Conservation (phyloP, 768 basidiomycete genomes). For the Filobasidium wieringae region DNA sequence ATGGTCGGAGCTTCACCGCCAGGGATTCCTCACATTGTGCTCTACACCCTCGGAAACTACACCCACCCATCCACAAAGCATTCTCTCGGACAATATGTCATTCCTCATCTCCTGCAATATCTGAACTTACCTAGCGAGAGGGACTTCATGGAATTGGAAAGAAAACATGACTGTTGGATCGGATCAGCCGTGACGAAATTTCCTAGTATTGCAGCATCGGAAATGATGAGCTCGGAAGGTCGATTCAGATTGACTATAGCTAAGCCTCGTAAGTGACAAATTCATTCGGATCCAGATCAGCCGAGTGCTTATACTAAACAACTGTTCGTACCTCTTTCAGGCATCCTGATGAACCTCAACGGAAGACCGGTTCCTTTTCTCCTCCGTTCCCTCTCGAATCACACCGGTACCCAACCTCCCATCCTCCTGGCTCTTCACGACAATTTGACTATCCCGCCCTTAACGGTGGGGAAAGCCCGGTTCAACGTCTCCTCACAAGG, state of each 20-base stretch:
- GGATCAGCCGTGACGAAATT: too few species aligned
- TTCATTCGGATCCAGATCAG: not conserved
- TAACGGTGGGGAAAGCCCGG: constrained; percentile 1
- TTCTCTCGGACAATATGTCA: constrained; percentile 12
- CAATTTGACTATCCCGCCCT: constrained; percentile 3
- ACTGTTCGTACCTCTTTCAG: not conserved
- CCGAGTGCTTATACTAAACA: not conserved
- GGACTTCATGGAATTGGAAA: not conserved
- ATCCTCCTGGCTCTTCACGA: constrained; percentile 15
- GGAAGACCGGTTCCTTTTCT: constrained; percentile 13
- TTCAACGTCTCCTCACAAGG: constrained; percentile 7
- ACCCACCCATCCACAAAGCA: constrained; percentile 12
- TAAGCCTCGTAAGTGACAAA: constrained; percentile 13
- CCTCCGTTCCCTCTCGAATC: constrained; percentile 1
- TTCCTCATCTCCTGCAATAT: constrained; percentile 8
- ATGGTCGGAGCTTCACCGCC: too few species aligned
- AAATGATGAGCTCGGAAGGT: too few species aligned
- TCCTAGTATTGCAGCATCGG: too few species aligned
- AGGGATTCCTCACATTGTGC: constrained; percentile 8
- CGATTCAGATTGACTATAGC: constrained; percentile 15
- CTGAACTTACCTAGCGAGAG: not conserved
- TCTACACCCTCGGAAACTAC: constrained; percentile 15
- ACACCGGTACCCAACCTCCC: not conserved
- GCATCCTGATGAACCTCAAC: constrained; percentile 13
- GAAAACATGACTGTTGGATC: constrained; percentile 8